Conservation (phyloP, 169 alveolate species). For the Blepharisma undulans region DNA sequence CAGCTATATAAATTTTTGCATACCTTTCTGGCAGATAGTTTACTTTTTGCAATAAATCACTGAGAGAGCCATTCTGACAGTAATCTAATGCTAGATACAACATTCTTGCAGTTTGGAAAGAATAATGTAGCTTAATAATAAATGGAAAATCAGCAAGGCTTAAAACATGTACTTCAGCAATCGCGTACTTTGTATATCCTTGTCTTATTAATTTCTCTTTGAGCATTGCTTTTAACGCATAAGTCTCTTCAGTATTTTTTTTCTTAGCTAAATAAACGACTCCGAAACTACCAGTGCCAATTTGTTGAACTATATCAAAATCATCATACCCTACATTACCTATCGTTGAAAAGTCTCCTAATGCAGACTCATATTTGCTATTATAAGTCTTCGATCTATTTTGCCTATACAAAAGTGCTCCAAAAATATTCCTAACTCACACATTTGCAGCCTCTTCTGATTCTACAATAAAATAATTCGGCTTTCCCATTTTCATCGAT, state of each 20-base stretch:
- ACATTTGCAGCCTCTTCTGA: neutral
- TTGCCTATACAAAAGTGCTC: neutral
- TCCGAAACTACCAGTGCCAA: conserved; percentile 63
- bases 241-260: conserved; percentile 45
- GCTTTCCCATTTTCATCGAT: neutral
- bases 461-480: neutral
- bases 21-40: conserved; percentile 58
- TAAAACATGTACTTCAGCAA: conserved; percentile 66
- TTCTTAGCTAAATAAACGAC: conserved; percentile 50
- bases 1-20: conserved; percentile 74
- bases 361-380: neutral
- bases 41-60: neutral
- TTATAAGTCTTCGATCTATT: too few species aligned
- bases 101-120: conserved; percentile 58
- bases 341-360: neutral
- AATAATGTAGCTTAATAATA: conserved; percentile 61
- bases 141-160: conserved; percentile 59
- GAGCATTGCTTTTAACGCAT: conserved; percentile 77
- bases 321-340: conserved; percentile 40
- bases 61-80: conserved; percentile 54
- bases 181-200: conserved; percentile 47
- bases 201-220: conserved; percentile 57
- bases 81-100: conserved; percentile 69
- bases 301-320: conserved; percentile 13
- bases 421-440: neutral